A percentile compares a stretch with the other conserved stretches of the same genome.
Conservation (phyloP, 129 eudicot genomes). For the Smallanthus sonchifolius region DNA sequence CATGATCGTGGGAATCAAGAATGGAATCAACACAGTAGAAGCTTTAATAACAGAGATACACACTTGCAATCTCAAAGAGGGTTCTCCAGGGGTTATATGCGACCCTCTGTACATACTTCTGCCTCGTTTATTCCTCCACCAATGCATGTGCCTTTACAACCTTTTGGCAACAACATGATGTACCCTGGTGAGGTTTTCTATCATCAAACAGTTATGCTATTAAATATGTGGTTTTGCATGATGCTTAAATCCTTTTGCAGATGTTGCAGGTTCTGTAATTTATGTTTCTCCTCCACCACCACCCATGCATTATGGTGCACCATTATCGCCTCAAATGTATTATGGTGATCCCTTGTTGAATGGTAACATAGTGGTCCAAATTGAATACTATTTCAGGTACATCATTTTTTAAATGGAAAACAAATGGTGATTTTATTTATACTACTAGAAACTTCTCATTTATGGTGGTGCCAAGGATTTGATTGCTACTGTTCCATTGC, state of each 20-base stretch:
- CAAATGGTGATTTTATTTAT: not conserved
- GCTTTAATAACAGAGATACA: constrained; percentile 59
- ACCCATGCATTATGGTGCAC: constrained; percentile 51
- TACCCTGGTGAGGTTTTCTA: constrained; percentile 55
- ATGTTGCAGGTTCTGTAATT: constrained; percentile 38
- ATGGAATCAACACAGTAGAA: constrained; percentile 54
- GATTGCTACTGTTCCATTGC: constrained; percentile 26
- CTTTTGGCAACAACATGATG: constrained; percentile 54
- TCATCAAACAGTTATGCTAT: constrained; percentile 1
- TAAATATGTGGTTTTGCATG: constrained; percentile 6
- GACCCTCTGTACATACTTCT: constrained; percentile 48
- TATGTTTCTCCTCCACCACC: constrained; percentile 39
- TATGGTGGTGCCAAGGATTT: constrained; percentile 5
- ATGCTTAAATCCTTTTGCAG: constrained; percentile 41
- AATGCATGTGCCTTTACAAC: constrained; percentile 43
- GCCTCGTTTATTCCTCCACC: constrained; percentile 49
- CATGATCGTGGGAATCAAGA: constrained; percentile 79
- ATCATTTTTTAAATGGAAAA: not conserved
- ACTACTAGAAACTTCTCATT: not conserved
- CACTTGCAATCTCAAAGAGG: constrained; percentile 53
- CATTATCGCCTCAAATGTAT: constrained; percentile 41
- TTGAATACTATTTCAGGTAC: constrained; percentile 91
- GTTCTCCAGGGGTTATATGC: constrained; percentile 49
- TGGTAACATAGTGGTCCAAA: constrained; percentile 62
- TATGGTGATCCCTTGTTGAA: constrained; percentile 52